These are phyloP conservation scores for Chaetomiaceae sp. DNA, from an alignment of 2,329 filamentous ascomycete genomes.

Conservation along the genomic window DNA sequence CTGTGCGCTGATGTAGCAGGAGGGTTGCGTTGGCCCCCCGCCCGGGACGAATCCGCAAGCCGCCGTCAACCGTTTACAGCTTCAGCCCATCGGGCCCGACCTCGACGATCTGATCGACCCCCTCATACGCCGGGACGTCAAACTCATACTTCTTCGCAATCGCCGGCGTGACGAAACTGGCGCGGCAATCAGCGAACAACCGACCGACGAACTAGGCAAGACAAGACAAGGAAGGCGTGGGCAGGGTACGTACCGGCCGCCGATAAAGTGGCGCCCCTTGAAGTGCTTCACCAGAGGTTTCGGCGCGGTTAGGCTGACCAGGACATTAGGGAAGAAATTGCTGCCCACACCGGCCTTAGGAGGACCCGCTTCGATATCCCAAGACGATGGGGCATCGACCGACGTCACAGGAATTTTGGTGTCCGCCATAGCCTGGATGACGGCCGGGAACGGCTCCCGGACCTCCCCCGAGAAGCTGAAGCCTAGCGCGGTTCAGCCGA, in stretches of 20 bases:
- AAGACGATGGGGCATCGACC: constrained; percentile 89
- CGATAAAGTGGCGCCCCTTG: constrained; percentile 82
- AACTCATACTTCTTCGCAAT: constrained; percentile 83
- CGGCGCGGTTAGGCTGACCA: constrained; percentile 87
- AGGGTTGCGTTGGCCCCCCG: neutral
- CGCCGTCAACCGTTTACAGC: constrained; percentile 36
- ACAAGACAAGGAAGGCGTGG: neutral
- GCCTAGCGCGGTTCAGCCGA: constrained; percentile 46
- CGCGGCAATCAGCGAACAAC: neutral
- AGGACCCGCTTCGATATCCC: constrained; percentile 85
- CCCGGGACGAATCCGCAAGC: constrained; percentile 3
- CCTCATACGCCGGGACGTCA: constrained; percentile 75
- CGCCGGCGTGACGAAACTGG: constrained; percentile 68
- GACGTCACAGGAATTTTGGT: constrained; percentile 73
- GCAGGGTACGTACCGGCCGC: constrained; percentile 59
- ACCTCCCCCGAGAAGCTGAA: constrained; percentile 92
- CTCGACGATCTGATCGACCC: constrained; percentile 85
- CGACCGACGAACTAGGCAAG: constrained; percentile 12
- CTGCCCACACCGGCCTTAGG: constrained; percentile 70
- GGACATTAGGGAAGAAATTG: constrained; percentile 69
- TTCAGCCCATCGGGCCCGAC: constrained; percentile 48
- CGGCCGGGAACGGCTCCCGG: constrained; percentile 79
- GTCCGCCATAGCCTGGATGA: constrained; percentile 71
- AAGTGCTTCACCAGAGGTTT: constrained; percentile 86
- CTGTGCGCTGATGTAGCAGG: constrained; percentile 45